Evolutionary conservation across 2,329 filamentous ascomycete species (phyloP), one percentile per base, ranked within the genome.

Genomic region (Phoma sp.): DNA sequence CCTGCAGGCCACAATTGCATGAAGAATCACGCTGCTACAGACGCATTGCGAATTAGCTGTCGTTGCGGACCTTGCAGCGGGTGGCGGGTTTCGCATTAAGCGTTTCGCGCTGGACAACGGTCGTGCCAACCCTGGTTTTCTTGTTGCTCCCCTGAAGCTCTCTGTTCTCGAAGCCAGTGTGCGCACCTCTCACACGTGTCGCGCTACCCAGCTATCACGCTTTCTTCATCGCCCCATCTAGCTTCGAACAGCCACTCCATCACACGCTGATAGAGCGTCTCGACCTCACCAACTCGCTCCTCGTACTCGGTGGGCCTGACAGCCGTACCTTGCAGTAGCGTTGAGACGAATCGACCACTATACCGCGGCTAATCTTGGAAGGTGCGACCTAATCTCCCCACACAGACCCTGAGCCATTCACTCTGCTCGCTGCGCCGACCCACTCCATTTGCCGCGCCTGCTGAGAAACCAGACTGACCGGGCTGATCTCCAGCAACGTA

Each of bases 241-340:
- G 51, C 39, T 39, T 30, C 33, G 25, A 37, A 39, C n/a, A 26
- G 17, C 15, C 28, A 30, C 28, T 36, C 39, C 28, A 33, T 18
- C 39, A 30, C 33, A 17, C 26, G 7, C 45, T 26, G 14, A 9
- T 26, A 26, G 25, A 47, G 21, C 15, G 20, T 30, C 33, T 28
- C 21, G n/a, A 14, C 29, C 34, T 21, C n/a, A 34, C 33, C 33
- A 20, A 39, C 33, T 32, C 23, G 42, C 29, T 36, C n/a, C 21
- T 36, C 34, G 39, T 36, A 33, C 32, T 23, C 28, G 15, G 51
- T 34, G 45, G 45, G 30, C 45, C 45, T 48, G 51, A 48, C 51
- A 40, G 33, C 45, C 40, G 51, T 49, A 49, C 39, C 61, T 57
- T 64, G 58, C 61, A 64, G 60, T 64, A 64, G 61, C 55, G 38